Percentiles rank a stretch among this genome's conserved stretches.
These are phyloP conservation scores for Penicillium capsulatum DNA, from an alignment of 2,329 filamentous ascomycete genomes.

Conservation along the genomic window DNA sequence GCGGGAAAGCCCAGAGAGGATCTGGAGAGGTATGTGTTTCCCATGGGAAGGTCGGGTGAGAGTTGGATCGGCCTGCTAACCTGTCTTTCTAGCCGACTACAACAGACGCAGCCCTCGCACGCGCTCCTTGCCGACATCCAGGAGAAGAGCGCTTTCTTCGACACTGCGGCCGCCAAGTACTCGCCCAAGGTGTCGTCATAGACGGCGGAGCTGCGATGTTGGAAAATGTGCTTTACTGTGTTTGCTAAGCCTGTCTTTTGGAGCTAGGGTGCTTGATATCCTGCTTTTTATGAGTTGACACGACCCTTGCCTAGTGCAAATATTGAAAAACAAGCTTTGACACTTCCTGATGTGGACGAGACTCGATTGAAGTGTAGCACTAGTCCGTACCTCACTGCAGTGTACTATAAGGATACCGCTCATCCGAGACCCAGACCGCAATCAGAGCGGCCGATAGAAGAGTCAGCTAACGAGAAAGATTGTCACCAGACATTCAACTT, in stretches of 20 bases:
- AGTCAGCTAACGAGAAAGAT: too few species aligned
- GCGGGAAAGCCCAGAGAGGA: slow-evolving; percentile 67
- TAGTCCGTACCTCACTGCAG: too few species aligned
- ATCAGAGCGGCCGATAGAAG: too few species aligned
- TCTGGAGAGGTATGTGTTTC: slow-evolving; percentile 55
- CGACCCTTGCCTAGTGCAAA: slow-evolving; percentile 18
- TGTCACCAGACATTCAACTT: too few species aligned
- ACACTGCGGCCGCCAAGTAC: slow-evolving; percentile 81
- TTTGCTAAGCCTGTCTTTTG: slow-evolving; percentile 19
- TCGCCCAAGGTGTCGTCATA: slow-evolving; percentile 64
- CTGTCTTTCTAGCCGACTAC: slow-evolving; percentile 33
- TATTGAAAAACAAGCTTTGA: slow-evolving; percentile 9
- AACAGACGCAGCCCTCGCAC: slow-evolving; percentile 61
- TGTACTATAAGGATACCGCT: too few species aligned
- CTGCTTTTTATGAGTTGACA: slow-evolving; percentile 26
- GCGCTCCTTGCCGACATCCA: slow-evolving; percentile 67
- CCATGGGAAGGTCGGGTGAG: too few species aligned
- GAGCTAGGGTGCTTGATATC: slow-evolving; percentile 15
- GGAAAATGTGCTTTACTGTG: slow-evolving; percentile 14
- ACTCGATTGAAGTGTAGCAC: too few species aligned
- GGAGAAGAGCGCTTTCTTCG: slow-evolving; percentile 84
- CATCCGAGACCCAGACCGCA: too few species aligned
- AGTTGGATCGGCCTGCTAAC: slow-evolving; percentile 17
- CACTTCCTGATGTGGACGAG: too few species aligned
- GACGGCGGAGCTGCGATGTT: slow-evolving; percentile 5